Evolutionary conservation across 768 basidiomycete species (phyloP).

Genomic region (Inosperma sp.): DNA sequence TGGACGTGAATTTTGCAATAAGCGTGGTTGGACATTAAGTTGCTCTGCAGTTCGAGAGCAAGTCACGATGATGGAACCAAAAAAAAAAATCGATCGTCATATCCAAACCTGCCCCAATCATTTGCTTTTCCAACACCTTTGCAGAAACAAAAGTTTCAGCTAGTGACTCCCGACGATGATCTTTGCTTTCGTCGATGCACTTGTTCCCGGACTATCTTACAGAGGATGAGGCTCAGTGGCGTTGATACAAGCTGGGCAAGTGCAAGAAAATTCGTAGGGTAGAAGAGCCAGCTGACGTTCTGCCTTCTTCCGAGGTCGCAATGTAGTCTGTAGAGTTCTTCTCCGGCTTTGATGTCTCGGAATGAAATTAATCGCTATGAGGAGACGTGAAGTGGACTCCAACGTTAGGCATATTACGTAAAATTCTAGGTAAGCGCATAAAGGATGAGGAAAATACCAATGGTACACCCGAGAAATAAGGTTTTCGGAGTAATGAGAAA

Average conservation of each 20-base stretch:
- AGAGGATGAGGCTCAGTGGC: constrained; percentile 25
- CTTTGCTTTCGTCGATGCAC: too few species aligned
- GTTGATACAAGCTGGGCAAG: constrained; percentile 21
- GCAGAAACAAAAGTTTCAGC: too few species aligned
- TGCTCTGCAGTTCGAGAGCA: too few species aligned
- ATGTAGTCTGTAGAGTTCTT: constrained; percentile 31
- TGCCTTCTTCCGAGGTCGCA: constrained; percentile 18
- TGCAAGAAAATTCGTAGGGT: constrained; percentile 27
- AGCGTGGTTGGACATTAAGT: too few species aligned
- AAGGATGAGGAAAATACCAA: constrained; percentile 28
- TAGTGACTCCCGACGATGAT: too few species aligned
- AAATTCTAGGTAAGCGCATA: too few species aligned
- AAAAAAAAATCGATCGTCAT: too few species aligned
- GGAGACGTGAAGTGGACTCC: constrained; percentile 29
- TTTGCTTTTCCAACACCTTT: too few species aligned
- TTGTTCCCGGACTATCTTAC: constrained; percentile 13
- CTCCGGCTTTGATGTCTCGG: constrained; percentile 26
- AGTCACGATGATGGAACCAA: too few species aligned
- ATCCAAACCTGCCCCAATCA: too few species aligned
- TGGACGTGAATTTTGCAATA: too few species aligned
- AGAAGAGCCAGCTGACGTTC: constrained; percentile 24
- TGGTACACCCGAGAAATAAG: constrained; percentile 11
- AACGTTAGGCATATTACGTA: constrained; percentile 24
- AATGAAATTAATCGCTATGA: constrained; percentile 25
- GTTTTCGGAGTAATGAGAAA: constrained; percentile 7